These are phyloP conservation scores for Fusarium vanettenii DNA, from an alignment of 2,329 filamentous ascomycete genomes.

Conservation along the genomic window DNA sequence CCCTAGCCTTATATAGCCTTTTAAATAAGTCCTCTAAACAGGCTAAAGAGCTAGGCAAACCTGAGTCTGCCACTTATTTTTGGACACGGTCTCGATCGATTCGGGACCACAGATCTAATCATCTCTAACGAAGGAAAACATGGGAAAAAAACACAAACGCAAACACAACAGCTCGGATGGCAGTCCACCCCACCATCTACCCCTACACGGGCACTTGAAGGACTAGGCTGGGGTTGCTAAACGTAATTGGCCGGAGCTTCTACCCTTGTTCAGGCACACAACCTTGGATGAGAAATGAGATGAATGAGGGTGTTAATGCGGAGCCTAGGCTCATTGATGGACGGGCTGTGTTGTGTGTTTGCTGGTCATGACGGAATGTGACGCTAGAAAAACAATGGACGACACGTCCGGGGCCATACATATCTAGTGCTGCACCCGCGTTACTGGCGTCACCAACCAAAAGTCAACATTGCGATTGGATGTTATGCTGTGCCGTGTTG, in stretches of 20 bases:
- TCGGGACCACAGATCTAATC: conserved; percentile 25
- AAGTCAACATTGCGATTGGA: conserved; percentile 25
- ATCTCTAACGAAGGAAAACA: conserved; percentile 11
- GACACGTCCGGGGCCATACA: background rate
- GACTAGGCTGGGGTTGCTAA: conserved; percentile 18
- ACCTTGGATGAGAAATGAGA: conserved; percentile 39
- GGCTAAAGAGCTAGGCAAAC: background rate
- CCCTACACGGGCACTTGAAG: background rate
- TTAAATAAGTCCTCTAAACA: too few relatives aligned
- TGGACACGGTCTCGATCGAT: conserved; percentile 32
- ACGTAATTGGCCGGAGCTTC: conserved; percentile 27
- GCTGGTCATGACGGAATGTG: conserved; percentile 29
- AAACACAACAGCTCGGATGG: background rate
- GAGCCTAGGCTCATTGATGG: background rate
- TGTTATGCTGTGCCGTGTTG: background rate
- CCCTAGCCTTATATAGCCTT: too few relatives aligned
- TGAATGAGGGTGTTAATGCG: conserved; percentile 33
- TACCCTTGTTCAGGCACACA: conserved; percentile 23
- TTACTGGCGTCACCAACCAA: background rate
- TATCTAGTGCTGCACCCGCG: conserved; percentile 2
- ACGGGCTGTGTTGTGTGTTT: background rate
- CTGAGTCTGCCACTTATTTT: conserved; percentile 22
- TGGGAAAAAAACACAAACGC: background rate
- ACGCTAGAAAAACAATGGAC: conserved; percentile 6
- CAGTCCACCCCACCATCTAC: background rate